Conservation (phyloP, 805 yeast species). For the Spathaspora hagerdaliae region DNA sequence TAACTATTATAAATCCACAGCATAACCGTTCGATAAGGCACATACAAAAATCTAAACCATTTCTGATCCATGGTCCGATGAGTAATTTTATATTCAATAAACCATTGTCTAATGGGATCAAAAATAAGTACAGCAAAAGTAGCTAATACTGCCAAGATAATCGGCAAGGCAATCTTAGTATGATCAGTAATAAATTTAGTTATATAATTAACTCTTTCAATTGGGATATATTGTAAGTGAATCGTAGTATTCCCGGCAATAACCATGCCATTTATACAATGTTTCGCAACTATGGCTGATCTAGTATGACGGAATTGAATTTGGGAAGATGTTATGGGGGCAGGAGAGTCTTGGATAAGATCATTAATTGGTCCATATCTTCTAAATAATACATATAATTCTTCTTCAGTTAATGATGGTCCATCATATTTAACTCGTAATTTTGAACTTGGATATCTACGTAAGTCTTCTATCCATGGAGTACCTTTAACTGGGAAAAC, state of each 20-base stretch:
- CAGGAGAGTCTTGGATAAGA: conserved; percentile 49
- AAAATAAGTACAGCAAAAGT: conserved; percentile 80
- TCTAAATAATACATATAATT: conserved; percentile 73
- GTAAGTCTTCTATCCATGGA: conserved; percentile 95
- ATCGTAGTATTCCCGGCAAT: conserved; percentile 45
- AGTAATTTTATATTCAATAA: conserved; percentile 69
- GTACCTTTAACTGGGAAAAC: conserved; percentile 79
- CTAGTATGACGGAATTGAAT: conserved; percentile 55
- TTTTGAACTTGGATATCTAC: conserved; percentile 64
- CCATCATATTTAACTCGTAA: conserved; percentile 75
- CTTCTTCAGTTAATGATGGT: conserved; percentile 65
- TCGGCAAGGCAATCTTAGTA: conserved; percentile 78
- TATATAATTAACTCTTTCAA: conserved; percentile 49
- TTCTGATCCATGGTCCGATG: conserved; percentile 41
- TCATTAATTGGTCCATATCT: conserved; percentile 83
- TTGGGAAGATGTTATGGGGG: conserved; percentile 34
- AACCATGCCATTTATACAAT: conserved; percentile 80
- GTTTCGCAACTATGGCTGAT: conserved; percentile 81
- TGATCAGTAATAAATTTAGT: conserved; percentile 64
- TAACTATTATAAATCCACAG: conserved; percentile 29
- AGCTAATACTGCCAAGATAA: conserved; percentile 72
- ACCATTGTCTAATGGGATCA: conserved; percentile 87
- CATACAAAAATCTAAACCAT: conserved; percentile 20
- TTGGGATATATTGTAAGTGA: conserved; percentile 70
- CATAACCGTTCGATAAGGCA: conserved; percentile 22